Conservation (phyloP, 192 early-diverging fungal genomes). For the Podila epicladia region DNA sequence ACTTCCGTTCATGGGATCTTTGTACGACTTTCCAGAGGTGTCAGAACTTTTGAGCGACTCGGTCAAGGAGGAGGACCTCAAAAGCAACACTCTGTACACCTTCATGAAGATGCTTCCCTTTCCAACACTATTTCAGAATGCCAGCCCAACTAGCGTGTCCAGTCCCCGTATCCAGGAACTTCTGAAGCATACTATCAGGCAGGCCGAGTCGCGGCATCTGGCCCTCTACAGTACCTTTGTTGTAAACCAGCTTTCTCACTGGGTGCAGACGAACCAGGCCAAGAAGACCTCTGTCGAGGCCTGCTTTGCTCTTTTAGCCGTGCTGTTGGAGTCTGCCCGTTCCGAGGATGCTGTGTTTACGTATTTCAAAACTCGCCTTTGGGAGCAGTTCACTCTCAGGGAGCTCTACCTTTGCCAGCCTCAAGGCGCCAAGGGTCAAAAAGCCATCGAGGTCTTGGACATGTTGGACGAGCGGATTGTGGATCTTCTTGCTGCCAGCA, state of each 20-base stretch:
- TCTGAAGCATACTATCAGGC: constrained; percentile 8
- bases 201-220: constrained; percentile 6
- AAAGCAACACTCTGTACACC: constrained; percentile 1
- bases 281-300: neutral
- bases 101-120: constrained; percentile 29
- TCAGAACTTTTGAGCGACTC: neutral
- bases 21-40: constrained; percentile 42
- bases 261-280: constrained; percentile 10
- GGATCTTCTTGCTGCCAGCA: constrained; percentile 31
- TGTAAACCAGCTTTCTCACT: constrained; percentile 19
- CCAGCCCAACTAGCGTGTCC: constrained; percentile 2
- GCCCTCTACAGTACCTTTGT: constrained; percentile 11
- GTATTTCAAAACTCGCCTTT: constrained; percentile 31
- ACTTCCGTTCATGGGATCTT: constrained; percentile 50
- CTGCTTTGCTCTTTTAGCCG: constrained; percentile 25
- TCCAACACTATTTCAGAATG: constrained; percentile 36
- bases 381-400: constrained; percentile 19
- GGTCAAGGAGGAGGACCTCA: neutral
- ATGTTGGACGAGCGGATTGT: constrained; percentile 7
- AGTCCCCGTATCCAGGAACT: constrained; percentile 4
- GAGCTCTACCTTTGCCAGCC: constrained; percentile 26
- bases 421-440: neutral
- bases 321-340: constrained; percentile 7
- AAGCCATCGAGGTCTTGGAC: constrained; percentile 1
- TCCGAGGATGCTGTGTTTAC: constrained; percentile 9